Base-by-base conservation (phyloP, 106 monocot species). In the Dioscorea zingiberensis region DNA sequence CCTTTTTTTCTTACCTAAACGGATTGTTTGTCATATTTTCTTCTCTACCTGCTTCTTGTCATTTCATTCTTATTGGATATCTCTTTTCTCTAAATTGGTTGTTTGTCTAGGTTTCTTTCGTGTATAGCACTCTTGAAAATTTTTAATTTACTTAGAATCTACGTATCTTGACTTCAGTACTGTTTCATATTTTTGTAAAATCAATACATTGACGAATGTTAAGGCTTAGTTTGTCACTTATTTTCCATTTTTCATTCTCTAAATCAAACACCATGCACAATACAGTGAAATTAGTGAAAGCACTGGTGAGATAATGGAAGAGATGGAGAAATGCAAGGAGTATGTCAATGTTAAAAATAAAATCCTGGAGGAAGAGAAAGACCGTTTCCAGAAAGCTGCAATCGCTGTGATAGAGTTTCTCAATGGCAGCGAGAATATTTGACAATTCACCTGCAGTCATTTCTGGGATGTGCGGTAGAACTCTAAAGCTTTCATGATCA, bases 281-380 rank as follows among this genome's bases (percentile, higher is more conserved):
- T 69, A 73, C 74, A 87, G 87, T 66, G 87, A 87, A 15, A 80
- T 87, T 57, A 74, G 68, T 44, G 74, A 74, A 66, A 83, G 74
- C 44, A 51, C 71, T 48, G 29, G 17, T 23, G 87, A 80, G 54
- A 84, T 87, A 67, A 47, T 28, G 47, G 77, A 76, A 68, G 83
- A 87, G 60, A 74, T 87, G 51, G 77, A 87, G 64, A 80, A 77
- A 46, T 83, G 72, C 77, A 87, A 80, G 74, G 83, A 80, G 56
- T 71, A 61, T 32, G 80, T 54, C 30, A 60, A 24, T 17, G 74
- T 32, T 9, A 84, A 68, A 47, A 68, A 49, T 32, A 77, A 63
- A 28, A 44, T 74, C 7, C 19, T 87, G 51, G 77, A 83, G 21
- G 80, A 78, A 58, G 87, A 83, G 24, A 80, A 66, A 58, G 80